Base-by-base conservation (phyloP, 805 yeast genomes). In the Zygosaccharomyces bisporus region DNA sequence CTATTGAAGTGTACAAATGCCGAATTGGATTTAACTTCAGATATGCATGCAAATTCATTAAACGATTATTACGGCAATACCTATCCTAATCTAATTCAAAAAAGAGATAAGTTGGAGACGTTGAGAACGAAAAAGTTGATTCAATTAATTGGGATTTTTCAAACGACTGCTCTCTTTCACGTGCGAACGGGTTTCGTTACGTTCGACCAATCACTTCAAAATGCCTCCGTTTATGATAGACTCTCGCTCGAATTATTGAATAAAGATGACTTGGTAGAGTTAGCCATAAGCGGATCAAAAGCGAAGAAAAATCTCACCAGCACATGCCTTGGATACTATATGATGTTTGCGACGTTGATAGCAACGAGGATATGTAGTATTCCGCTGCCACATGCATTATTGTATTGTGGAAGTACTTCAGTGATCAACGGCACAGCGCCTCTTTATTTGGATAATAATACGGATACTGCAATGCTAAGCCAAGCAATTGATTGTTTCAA, bases 371-470 rank as follows among this genome's bases (percentile, higher is more conserved):
- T 61, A 6, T 50, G 45, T 24, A 35, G 45, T 13, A 42, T 58
- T 5, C 50, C 56, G 5, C 38, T 62, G 17, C 64, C 66, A 6
- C 50, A 57, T 42, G 34, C 31, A 6, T 44, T 61, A 25, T 44
- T 47, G 30, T 62, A 50, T 36, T 51, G 49, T 40, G 66, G 67
- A 3, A 61, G 64, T 39, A 55, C 57, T 3, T 60, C 64, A 1
- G 29, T 57, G 8, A 43, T 61, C 9, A 52, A 59, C 6, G 38
- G 43, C 12, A 35, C 29, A 3, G 42, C 44, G 34, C 63, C 64
- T 8, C 46, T 62, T 16, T 60, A 53, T 44, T 24, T 57, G 12
- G 46, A 49, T 19, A 48, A 51, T n/a, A 39, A 34, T 9, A 52
- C 51, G 16, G 49, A 51, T 25, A 24, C 46, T 3, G 39, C 46